These are phyloP conservation scores for Amaranthus palmeri DNA, from an alignment of 148 eudicot species.

Conservation along the genomic window DNA sequence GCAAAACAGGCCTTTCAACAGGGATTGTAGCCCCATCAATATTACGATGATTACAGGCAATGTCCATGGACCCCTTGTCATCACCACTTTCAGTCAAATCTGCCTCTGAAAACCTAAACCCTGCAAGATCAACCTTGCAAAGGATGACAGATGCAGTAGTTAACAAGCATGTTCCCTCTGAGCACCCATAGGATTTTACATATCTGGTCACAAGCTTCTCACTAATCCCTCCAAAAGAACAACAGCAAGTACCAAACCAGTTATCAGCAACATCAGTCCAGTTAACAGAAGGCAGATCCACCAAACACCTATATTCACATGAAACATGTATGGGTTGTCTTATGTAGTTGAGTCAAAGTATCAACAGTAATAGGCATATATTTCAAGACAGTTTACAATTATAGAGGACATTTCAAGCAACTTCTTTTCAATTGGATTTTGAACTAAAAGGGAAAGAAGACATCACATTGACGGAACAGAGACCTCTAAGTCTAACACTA, in stretches of 20 bases:
- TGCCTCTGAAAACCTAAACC: slow-evolving; percentile 28
- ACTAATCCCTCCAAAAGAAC: slow-evolving; percentile 88
- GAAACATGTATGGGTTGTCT: not conserved
- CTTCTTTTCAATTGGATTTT: not conserved
- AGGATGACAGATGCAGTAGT: slow-evolving; percentile 54
- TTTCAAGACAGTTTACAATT: not conserved
- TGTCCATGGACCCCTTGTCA: slow-evolving; percentile 15
- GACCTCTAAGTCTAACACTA: not conserved
- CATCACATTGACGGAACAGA: no score
- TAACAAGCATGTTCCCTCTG: slow-evolving; percentile 57
- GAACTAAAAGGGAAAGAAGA: not conserved
- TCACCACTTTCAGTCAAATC: slow-evolving; percentile 20
- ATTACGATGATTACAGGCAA: not conserved
- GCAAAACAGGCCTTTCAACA: slow-evolving; percentile 3
- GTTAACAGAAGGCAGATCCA: slow-evolving; percentile 85
- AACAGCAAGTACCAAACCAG: slow-evolving; percentile 95
- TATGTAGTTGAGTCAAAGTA: not conserved
- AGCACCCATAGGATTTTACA: slow-evolving; percentile 60
- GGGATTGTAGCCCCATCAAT: slow-evolving; percentile 17
- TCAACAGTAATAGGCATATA: not conserved
- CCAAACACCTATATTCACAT: slow-evolving; percentile 47
- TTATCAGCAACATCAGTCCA: slow-evolving; percentile 94
- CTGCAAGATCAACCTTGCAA: slow-evolving; percentile 56
- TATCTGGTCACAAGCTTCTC: slow-evolving; percentile 73
- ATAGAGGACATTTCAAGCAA: not conserved